These are phyloP conservation scores for Pistacia integerrima DNA, from an alignment of 345 rosid genomes.

Conservation along the genomic window DNA sequence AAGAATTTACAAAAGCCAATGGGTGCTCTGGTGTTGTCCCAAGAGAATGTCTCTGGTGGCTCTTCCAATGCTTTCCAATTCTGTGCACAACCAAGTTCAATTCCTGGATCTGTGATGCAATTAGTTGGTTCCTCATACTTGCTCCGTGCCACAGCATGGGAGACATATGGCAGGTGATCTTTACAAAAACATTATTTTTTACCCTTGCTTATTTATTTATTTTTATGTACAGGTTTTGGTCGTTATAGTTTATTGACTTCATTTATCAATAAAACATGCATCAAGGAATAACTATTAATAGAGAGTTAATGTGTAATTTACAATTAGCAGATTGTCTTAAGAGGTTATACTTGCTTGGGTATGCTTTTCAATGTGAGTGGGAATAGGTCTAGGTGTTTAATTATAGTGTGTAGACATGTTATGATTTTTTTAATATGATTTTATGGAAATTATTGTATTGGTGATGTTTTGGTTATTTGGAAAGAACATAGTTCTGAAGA, in stretches of 20 bases:
- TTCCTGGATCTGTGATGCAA: slow-evolving; percentile 87
- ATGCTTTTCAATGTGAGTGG: not conserved
- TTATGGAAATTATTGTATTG: too few relatives aligned
- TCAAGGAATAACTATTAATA: not conserved
- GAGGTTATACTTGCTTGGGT: not conserved
- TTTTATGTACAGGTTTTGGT: slow-evolving; percentile 16
- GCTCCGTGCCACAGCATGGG: slow-evolving; percentile 94
- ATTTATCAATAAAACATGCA: not conserved
- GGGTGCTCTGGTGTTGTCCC: slow-evolving; percentile 55
- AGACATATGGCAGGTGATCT: slow-evolving; percentile 90
- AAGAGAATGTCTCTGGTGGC: slow-evolving; percentile 55
- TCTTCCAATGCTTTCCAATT: slow-evolving; percentile 51
- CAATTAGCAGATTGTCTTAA: not conserved
- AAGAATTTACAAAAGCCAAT: slow-evolving; percentile 64
- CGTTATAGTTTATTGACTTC: not conserved
- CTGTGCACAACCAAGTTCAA: slow-evolving; percentile 69
- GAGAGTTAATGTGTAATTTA: not conserved
- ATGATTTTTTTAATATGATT: too few relatives aligned
- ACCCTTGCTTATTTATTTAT: not conserved
- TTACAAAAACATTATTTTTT: slow-evolving; percentile 12
- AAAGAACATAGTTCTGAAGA: too few relatives aligned
- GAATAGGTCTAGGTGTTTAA: not conserved
- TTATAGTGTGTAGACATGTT: not conserved
- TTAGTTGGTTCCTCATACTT: slow-evolving; percentile 87
- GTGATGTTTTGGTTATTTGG: too few relatives aligned